A percentile compares a stretch with the other conserved stretches of the same genome.
These are phyloP conservation scores for Sugiyamaella xylanicola DNA, from an alignment of 1,139 yeast genomes.

Conservation along the genomic window DNA sequence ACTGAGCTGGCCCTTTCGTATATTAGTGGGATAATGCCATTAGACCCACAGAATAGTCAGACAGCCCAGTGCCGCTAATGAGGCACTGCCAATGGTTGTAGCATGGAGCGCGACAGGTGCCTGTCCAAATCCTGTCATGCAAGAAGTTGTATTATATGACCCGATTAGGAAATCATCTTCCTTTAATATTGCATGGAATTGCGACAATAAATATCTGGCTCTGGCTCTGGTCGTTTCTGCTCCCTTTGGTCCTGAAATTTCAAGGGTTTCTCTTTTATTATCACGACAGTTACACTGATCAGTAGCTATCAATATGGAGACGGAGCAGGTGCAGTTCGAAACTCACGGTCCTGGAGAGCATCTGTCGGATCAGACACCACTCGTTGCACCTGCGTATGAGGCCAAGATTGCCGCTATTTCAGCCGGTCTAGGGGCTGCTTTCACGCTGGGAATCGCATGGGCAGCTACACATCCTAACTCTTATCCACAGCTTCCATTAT, in stretches of 20 bases:
- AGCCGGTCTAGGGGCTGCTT: background rate
- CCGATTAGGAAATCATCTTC: background rate
- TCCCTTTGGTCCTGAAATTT: too few species aligned
- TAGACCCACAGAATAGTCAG: too few species aligned
- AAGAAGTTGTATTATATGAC: background rate
- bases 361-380: background rate
- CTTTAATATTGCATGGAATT: background rate
- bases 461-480: background rate
- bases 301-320: background rate
- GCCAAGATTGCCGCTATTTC: background rate
- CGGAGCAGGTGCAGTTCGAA: background rate
- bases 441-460: background rate
- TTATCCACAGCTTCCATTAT: constrained; percentile 49
- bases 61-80: too few species aligned
- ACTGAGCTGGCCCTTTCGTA: too few species aligned
- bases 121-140: too few species aligned
- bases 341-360: background rate
- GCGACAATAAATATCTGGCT: too few species aligned
- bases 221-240: too few species aligned
- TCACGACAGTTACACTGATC: too few species aligned
- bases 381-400: background rate
- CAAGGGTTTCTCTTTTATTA: too few species aligned
- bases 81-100: too few species aligned
- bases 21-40: too few species aligned
- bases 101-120: too few species aligned